Base-by-base conservation (phyloP, 1,284 basidiomycete genomes). In the Caloboletus inedulis region DNA sequence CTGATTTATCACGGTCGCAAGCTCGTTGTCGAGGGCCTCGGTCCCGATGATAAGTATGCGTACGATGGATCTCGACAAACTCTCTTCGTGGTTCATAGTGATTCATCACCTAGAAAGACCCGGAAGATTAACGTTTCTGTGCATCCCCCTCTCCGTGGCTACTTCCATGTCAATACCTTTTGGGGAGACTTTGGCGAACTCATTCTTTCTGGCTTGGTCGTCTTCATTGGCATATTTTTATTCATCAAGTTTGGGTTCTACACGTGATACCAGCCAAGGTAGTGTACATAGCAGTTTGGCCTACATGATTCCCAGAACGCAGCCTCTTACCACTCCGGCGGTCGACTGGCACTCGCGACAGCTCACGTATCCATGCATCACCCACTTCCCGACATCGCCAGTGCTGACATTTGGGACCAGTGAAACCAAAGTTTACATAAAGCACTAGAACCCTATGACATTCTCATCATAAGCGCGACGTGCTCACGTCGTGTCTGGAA, bases 1-100 rank as follows among this genome's bases (percentile, higher is more conserved):
- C 65, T 76, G 56, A 66, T 90, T 27, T 72, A 81, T 4, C 74
- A 75, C n/a, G 80, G 79, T 0, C 72, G 85, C 47, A 75, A 77
- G 58, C 61, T 91, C 16, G 57, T 82, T 14, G 79, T 91, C 0
- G 65, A 72, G 30, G 85, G 85, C 0, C 72, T 88, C 7, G 64
- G 62, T 18, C 53, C 71, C 3, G 72, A 70, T 0, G 84, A 85
- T 52, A 64, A 58, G 19, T 80, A 77, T 55, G 43, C 62, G 3
- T 79, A 89, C 64, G 85, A 89, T 57, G 75, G 77, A 59, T 61
- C 64, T 4, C 71, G 79, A 36, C 88, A 91, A 69, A 90, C 89
- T 1, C 69, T 91, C 40, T 87, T 80, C 55, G 71, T 91, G 55
- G 74, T 83, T 34, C 70, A 79, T 12, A 59, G 62, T 21, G 70